A percentile compares a stretch with the other conserved stretches of the same genome.
These are phyloP conservation scores for Suillus variegatus DNA, from an alignment of 768 basidiomycete species.

Conservation along the genomic window DNA sequence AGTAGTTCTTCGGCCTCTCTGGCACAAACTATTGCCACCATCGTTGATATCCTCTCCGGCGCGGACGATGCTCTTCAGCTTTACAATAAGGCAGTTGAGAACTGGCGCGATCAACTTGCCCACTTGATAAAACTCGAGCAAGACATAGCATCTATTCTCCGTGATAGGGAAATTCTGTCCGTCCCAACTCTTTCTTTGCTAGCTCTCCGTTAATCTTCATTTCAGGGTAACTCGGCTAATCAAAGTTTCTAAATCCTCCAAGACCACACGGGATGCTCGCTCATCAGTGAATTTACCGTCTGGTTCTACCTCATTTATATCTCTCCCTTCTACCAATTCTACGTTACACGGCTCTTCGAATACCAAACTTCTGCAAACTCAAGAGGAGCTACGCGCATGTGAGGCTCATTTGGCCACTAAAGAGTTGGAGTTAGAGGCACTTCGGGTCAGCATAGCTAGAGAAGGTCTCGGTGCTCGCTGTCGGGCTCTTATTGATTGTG, in stretches of 20 bases:
- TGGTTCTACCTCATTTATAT: conserved; percentile 46
- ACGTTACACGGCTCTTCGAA: conserved; percentile 21
- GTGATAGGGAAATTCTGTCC: conserved; percentile 83
- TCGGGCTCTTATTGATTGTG: conserved; percentile 68
- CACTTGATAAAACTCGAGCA: conserved; percentile 69
- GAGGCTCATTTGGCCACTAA: conserved; percentile 71
- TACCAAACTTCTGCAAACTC: conserved; percentile 62
- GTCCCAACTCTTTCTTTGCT: conserved; percentile 26
- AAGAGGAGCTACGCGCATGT: conserved; percentile 80
- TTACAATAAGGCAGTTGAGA: conserved; percentile 62
- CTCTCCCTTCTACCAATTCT: conserved; percentile 36
- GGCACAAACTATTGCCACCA: conserved; percentile 30
- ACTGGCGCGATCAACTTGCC: conserved; percentile 64
- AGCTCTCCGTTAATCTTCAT: not conserved
- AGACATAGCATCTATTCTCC: conserved; percentile 65
- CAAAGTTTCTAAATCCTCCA: conserved; percentile 67
- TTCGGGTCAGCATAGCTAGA: conserved; percentile 55
- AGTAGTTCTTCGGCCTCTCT: conserved; percentile 27
- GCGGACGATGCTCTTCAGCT: conserved; percentile 69
- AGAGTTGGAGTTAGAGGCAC: conserved; percentile 60
- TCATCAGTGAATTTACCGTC: conserved; percentile 32
- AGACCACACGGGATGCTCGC: conserved; percentile 39
- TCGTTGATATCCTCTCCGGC: conserved; percentile 58
- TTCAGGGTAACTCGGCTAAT: conserved; percentile 75
- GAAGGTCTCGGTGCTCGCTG: conserved; percentile 66